Conservation (phyloP, 768 basidiomycete genomes). For the Saitozyma sp. region DNA sequence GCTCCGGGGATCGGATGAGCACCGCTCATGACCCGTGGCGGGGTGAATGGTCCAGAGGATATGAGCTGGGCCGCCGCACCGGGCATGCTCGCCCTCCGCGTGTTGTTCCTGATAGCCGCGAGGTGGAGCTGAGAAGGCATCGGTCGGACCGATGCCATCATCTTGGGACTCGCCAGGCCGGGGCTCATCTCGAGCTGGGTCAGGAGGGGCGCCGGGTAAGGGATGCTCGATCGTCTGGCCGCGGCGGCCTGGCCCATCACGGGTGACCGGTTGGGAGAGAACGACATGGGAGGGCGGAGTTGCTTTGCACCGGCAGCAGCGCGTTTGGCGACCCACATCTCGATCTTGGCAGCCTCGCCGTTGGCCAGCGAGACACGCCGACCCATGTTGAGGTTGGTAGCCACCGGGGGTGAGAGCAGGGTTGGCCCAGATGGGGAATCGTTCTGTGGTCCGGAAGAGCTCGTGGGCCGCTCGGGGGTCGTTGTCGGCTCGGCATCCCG, state of each 20-base stretch:
- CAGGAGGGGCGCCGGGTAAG: slow-evolving; percentile 45
- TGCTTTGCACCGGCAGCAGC: slow-evolving; percentile 12
- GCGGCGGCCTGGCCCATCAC: slow-evolving; percentile 13
- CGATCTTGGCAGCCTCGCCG: slow-evolving; percentile 39
- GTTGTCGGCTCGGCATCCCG: slow-evolving; percentile 7
- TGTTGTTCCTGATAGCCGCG: slow-evolving; percentile 42
- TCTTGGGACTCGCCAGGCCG: slow-evolving; percentile 13
- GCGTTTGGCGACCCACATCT: slow-evolving; percentile 34
- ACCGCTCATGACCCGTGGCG: slow-evolving; percentile 36
- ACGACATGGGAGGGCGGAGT: not conserved
- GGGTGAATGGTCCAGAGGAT: slow-evolving; percentile 47
- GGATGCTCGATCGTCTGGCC: slow-evolving; percentile 44
- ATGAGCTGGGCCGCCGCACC: slow-evolving; percentile 34
- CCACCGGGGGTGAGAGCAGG: slow-evolving; percentile 16
- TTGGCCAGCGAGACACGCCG: slow-evolving; percentile 39
- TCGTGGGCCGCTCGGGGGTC: slow-evolving; percentile 14
- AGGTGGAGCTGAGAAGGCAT: slow-evolving; percentile 41
- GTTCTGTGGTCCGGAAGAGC: not conserved
- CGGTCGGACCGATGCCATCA: slow-evolving; percentile 29
- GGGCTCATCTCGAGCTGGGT: slow-evolving; percentile 2
- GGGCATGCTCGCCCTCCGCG: slow-evolving; percentile 41
- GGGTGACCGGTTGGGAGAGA: slow-evolving; percentile 5
- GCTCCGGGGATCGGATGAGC: slow-evolving; percentile 13
- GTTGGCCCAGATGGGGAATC: not conserved
- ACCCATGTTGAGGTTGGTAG: slow-evolving; percentile 23